Evolutionary conservation across 495 filamentous ascomycete species (phyloP).

Genomic region (Neurospora sp.): DNA sequence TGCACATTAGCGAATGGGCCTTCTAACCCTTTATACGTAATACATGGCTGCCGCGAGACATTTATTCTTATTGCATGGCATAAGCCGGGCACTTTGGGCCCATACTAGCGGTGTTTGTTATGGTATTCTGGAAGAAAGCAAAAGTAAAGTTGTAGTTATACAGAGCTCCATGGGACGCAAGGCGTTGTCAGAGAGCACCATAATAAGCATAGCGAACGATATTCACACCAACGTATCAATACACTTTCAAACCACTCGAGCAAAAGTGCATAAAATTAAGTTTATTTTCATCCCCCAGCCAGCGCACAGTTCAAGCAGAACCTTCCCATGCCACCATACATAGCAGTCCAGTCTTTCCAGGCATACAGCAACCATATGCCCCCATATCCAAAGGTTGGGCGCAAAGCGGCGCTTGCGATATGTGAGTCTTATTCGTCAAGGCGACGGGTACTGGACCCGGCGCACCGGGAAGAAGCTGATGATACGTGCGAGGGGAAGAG

Average conservation of each 20-base stretch:
- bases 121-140: neutral
- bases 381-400: neutral
- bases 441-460: neutral
- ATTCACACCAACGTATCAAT: neutral
- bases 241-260: neutral
- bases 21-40: neutral
- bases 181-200: neutral
- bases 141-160: neutral
- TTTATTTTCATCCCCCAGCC: neutral
- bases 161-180: neutral
- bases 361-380: neutral
- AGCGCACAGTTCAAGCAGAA: neutral
- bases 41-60: neutral
- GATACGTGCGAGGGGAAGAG: neutral
- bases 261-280: neutral
- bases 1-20: neutral
- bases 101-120: neutral
- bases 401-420: neutral
- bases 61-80: neutral
- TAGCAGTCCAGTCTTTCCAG: neutral
- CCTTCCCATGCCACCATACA: neutral
- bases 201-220: neutral
- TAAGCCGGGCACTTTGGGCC: neutral
- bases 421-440: neutral
- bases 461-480: neutral